phyloP scores from a whole-genome alignment of 805 yeast genomes.

The Teunomyces kruisii region DNA sequence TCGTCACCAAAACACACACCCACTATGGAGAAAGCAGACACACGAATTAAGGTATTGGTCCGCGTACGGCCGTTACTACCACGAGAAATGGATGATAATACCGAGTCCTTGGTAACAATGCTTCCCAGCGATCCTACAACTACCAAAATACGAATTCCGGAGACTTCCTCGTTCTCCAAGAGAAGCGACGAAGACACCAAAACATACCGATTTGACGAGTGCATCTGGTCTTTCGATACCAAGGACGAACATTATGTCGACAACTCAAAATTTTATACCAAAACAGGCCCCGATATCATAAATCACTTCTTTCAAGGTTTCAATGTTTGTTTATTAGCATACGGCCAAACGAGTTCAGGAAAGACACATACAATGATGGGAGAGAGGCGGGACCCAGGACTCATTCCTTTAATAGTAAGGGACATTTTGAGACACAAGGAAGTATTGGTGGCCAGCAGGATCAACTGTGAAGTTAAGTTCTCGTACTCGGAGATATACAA shows the following conservation, averaged over 20 bases:
- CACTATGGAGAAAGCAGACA: constrained; percentile 4
- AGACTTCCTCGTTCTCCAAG: constrained; percentile 18
- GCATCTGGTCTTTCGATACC: constrained; percentile 48
- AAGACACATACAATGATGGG: constrained; percentile 48
- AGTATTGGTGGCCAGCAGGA: constrained; percentile 32
- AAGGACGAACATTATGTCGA: constrained; percentile 36
- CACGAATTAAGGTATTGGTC: constrained; percentile 48
- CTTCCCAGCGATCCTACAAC: constrained; percentile 21
- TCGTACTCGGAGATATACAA: constrained; percentile 78
- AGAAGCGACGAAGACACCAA: constrained; percentile 18
- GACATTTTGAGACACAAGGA: constrained; percentile 50
- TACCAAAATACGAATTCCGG: constrained; percentile 21
- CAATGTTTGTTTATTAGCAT: constrained; percentile 43
- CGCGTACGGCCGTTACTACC: constrained; percentile 49
- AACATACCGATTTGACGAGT: constrained; percentile 50
- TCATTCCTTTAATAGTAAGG: constrained; percentile 46
- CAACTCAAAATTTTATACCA: constrained; percentile 52
- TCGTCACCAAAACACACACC: not conserved
- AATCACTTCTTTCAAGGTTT: constrained; percentile 45
- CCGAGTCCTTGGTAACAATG: constrained; percentile 30
- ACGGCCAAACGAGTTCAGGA: constrained; percentile 46
- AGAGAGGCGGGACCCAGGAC: constrained; percentile 30
- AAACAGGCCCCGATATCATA: constrained; percentile 58
- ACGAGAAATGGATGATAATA: constrained; percentile 22
- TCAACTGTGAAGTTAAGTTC: constrained; percentile 42